Percentiles rank a stretch among this genome's conserved stretches.
These are phyloP conservation scores for Pichia sp. DNA, from an alignment of 1,139 yeast species.

Conservation along the genomic window DNA sequence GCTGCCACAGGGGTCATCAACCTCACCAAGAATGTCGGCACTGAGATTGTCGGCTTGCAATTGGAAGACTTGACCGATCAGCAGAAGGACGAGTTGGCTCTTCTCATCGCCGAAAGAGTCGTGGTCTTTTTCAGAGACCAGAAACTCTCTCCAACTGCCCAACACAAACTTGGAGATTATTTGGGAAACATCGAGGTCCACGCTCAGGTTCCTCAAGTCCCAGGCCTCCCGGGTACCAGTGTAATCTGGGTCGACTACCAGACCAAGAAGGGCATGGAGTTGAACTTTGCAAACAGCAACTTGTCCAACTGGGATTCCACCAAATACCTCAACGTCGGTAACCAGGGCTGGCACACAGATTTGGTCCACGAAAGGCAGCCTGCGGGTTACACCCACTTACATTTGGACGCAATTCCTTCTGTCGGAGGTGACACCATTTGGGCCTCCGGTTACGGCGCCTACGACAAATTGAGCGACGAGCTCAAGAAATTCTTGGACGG, in stretches of 20 bases:
- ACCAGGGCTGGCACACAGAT: slow-evolving; percentile 43
- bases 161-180: slow-evolving; percentile 42
- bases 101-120: slow-evolving; percentile 48
- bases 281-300: slow-evolving; percentile 20
- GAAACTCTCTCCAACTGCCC: slow-evolving; percentile 43
- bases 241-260: slow-evolving; percentile 49
- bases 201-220: slow-evolving; percentile 42
- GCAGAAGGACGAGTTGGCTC: slow-evolving; percentile 52
- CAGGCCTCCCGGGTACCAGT: slow-evolving; percentile 43
- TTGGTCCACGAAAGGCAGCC: slow-evolving; percentile 46
- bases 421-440: slow-evolving; percentile 50
- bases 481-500: slow-evolving; percentile 47
- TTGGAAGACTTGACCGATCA: slow-evolving; percentile 44
- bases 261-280: slow-evolving; percentile 18
- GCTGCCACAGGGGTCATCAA: slow-evolving; percentile 47
- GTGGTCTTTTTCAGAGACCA: slow-evolving; percentile 48
- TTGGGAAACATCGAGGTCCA: slow-evolving; percentile 47
- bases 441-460: slow-evolving; percentile 45
- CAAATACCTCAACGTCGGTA: slow-evolving; percentile 19
- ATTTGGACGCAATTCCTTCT: slow-evolving; percentile 42
- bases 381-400: slow-evolving; percentile 46
- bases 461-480: slow-evolving; percentile 47
- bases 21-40: slow-evolving; percentile 48
- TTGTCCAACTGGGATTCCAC: slow-evolving; percentile 25
- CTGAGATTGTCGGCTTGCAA: slow-evolving; percentile 54